Base-by-base conservation (phyloP, 176 grass and related monocot genomes). In the Poa annua region DNA sequence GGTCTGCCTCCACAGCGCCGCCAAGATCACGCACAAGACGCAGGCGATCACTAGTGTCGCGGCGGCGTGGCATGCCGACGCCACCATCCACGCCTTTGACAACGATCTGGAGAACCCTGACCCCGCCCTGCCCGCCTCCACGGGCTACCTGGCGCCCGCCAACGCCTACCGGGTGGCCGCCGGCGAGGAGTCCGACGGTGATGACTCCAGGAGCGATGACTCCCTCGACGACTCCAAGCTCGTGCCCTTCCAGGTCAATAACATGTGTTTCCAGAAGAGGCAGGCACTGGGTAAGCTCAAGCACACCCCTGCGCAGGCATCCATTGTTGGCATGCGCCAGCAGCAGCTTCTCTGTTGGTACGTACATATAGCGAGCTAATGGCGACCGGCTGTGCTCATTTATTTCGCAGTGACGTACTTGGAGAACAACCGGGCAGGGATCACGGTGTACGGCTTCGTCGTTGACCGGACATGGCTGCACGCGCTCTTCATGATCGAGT, bases 1-100 rank as follows among this genome's bases (percentile, higher is more conserved):
- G 2, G 62, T 92, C 45, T 98, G 96, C 68, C 86, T 98, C 5
- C 79, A 88, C 66, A 92, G 92, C 71, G 96, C 96, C 29, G 96
- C 96, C 14, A 93, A 94, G 86, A 95, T 98, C 85, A 95, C 92
- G 81, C 96, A 98, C 76, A 98, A 91, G 85, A 92, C 96, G 32
- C 92, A 98, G 80, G 88, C 96, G 4, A 80, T 95, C 61, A 98
- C 96, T 8, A 95, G 96, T 82, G 79, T 92, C 8, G 95, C 92
- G 6, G 88, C 95, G 42, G 91, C 80, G 64, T 98, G 96, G 96
- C 96, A 98, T 38, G 92, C 87, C 11, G 86, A 90, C 66, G 92
- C 89, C 54, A 98, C 95, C 52, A 83, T 98, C 36, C 79, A 91
- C 83, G 88, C 86, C 20, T 89, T 88, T 41, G 66, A 92, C 42